These are phyloP conservation scores for Polygonum maritimum DNA, from an alignment of 148 eudicot genomes.

Conservation along the genomic window DNA sequence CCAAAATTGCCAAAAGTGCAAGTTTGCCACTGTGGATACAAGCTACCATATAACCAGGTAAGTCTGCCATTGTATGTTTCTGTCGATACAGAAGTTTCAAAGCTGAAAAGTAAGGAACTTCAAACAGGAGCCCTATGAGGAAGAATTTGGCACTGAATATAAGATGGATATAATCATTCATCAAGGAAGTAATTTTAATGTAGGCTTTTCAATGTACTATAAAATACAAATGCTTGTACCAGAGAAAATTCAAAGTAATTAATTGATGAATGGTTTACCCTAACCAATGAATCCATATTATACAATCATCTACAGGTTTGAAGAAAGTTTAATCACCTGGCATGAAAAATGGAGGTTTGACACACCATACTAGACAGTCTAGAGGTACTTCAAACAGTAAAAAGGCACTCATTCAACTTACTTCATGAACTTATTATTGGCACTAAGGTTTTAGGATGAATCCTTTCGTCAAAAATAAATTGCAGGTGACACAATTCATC, in stretches of 20 bases:
- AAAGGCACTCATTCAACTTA: too few relatives aligned
- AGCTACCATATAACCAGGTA: constrained; percentile 49
- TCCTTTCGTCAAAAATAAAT: too few relatives aligned
- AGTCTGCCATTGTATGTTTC: constrained; percentile 40
- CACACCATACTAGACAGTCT: neutral
- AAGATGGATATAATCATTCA: neutral
- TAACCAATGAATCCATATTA: neutral
- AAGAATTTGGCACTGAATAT: neutral
- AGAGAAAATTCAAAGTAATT: neutral
- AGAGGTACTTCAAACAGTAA: neutral
- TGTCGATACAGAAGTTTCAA: neutral
- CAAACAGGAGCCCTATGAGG: neutral
- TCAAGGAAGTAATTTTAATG: neutral
- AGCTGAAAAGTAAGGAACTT: neutral
- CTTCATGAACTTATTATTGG: too few relatives aligned
- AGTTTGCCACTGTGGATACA: constrained; percentile 80
- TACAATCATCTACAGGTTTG: neutral
- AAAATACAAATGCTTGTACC: neutral
- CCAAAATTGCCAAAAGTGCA: constrained; percentile 68
- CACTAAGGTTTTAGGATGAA: too few relatives aligned
- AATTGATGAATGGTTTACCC: neutral
- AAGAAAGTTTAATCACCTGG: neutral
- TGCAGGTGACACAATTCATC: neutral
- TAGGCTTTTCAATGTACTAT: neutral
- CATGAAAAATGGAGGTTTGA: neutral